A percentile compares a stretch with the other conserved stretches of the same genome.
These are phyloP conservation scores for Boechera stricta DNA, from an alignment of 345 rosid genomes.

Conservation along the genomic window DNA sequence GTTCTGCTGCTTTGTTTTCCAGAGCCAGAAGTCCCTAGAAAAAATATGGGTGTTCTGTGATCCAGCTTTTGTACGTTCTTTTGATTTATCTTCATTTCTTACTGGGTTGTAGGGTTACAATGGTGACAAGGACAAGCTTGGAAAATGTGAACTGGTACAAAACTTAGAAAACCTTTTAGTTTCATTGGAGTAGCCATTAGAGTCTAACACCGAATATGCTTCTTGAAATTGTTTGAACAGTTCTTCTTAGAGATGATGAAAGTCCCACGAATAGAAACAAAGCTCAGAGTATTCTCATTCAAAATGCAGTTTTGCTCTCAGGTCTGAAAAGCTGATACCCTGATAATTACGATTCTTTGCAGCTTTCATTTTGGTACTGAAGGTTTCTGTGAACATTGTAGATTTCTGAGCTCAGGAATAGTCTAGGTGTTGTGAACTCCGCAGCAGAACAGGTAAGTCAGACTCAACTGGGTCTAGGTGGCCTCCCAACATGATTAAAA, in stretches of 20 bases:
- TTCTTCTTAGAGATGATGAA: slow-evolving; percentile 90
- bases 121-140: slow-evolving; percentile 84
- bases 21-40: not conserved
- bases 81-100: slow-evolving; percentile 18
- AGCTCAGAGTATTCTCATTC: slow-evolving; percentile 92
- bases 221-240: slow-evolving; percentile 53
- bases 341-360: slow-evolving; percentile 12
- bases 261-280: slow-evolving; percentile 89
- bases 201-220: slow-evolving; percentile 25
- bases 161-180: slow-evolving; percentile 14
- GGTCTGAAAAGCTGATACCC: slow-evolving; percentile 52
- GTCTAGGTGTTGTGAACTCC: slow-evolving; percentile 75
- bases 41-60: slow-evolving; percentile 22
- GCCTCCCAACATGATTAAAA: slow-evolving; percentile 15
- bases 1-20: slow-evolving; percentile 8
- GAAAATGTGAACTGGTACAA: slow-evolving; percentile 89
- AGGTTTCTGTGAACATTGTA: slow-evolving; percentile 37
- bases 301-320: slow-evolving; percentile 83
- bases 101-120: slow-evolving; percentile 67
- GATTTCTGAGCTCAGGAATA: slow-evolving; percentile 81
- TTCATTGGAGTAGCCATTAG: slow-evolving; percentile 27
- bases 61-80: slow-evolving; percentile 21
- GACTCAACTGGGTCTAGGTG: slow-evolving; percentile 10
- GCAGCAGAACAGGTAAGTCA: slow-evolving; percentile 78
- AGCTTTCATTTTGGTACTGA: slow-evolving; percentile 35